Base-by-base conservation (phyloP, 495 filamentous ascomycete species). In the Daldinia decipiens region DNA sequence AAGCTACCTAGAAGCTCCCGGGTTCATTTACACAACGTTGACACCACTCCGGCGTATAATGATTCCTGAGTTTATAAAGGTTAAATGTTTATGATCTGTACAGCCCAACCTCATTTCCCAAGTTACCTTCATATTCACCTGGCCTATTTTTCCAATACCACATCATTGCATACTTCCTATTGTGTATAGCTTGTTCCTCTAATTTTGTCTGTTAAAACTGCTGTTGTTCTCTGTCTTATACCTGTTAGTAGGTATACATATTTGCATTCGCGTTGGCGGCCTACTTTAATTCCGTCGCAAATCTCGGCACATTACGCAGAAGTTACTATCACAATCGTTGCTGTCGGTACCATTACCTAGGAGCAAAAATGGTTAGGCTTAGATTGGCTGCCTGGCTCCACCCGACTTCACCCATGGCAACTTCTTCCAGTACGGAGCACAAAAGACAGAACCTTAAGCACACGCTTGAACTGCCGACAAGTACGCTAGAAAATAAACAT, bases 341-440 rank as follows among this genome's bases (percentile, higher is more conserved):
- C 19, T 40, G 19, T 59, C 59, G 53, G 29, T 21, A 32, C 21
- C 11, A 38, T 50, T 26, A 27, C 53, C 53, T 12, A 21, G 8
- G 2, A 17, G 26, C 47, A 72, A 81, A 76, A 59, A 81, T 82
- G 80, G 71, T 53, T 47, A 77, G 72, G 56, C 60, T 80, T 61
- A 78, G 76, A 69, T 67, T 81, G 13, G 72, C 68, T 45, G 72
- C 76, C 9, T 74, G 74, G 70, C 77, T 80, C 52, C 73, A 73
- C 70, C 64, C 59, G 1, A 74, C 70, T 58, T 68, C 76, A 15
- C 67, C 74, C 21, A 53, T 54, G 58, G 43, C 67, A 27, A 55
- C 43, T 36, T 27, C 65, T 53, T 27, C 61, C 51, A 66, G 73
- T 26, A 52, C 66, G 4, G 78, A 79, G 36, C 45, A 47, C 65